Percentiles rank a stretch among this genome's conserved stretches.
These are phyloP conservation scores for Amesomyces nigricolor DNA, from an alignment of 2,329 filamentous ascomycete genomes.

Conservation along the genomic window DNA sequence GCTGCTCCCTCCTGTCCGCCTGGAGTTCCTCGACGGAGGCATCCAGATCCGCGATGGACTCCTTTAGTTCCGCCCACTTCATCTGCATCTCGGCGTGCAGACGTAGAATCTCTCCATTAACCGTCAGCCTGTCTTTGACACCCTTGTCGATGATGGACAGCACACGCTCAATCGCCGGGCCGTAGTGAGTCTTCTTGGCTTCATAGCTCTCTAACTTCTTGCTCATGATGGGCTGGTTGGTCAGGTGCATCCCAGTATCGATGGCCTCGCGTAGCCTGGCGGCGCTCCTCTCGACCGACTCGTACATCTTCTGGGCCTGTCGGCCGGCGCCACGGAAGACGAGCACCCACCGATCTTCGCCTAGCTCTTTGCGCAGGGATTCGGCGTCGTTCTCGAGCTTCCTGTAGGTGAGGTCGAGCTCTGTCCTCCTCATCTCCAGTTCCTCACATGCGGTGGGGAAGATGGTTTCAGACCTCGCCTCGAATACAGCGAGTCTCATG, in stretches of 20 bases:
- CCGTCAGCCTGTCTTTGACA: constrained; percentile 89
- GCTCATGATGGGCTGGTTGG: constrained; percentile 61
- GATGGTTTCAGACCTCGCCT: constrained; percentile 65
- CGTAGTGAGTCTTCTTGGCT: constrained; percentile 90
- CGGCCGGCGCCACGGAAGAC: constrained; percentile 90
- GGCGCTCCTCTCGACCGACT: constrained; percentile 85
- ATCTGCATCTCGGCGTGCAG: constrained; percentile 79
- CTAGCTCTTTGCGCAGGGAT: constrained; percentile 79
- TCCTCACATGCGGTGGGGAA: constrained; percentile 92
- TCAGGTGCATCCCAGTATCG: constrained; percentile 67
- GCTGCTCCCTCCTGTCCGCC: constrained; percentile 57
- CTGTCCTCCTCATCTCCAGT: constrained; percentile 66
- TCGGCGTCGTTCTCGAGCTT: constrained; percentile 88
- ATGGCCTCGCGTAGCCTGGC: constrained; percentile 74
- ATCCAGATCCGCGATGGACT: constrained; percentile 73
- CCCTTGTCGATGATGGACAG: constrained; percentile 90
- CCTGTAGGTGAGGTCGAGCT: constrained; percentile 79
- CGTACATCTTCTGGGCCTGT: constrained; percentile 94
- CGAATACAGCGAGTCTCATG: constrained; percentile 86
- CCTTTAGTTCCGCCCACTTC: constrained; percentile 72
- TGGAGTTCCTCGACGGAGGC: constrained; percentile 66
- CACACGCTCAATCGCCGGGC: constrained; percentile 86
- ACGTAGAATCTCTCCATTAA: constrained; percentile 90
- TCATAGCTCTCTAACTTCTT: constrained; percentile 93
- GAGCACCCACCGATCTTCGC: constrained; percentile 92